Evolutionary conservation across 164 flowering plant species (phyloP).

Genomic region (Nymphaea thermarum): DNA sequence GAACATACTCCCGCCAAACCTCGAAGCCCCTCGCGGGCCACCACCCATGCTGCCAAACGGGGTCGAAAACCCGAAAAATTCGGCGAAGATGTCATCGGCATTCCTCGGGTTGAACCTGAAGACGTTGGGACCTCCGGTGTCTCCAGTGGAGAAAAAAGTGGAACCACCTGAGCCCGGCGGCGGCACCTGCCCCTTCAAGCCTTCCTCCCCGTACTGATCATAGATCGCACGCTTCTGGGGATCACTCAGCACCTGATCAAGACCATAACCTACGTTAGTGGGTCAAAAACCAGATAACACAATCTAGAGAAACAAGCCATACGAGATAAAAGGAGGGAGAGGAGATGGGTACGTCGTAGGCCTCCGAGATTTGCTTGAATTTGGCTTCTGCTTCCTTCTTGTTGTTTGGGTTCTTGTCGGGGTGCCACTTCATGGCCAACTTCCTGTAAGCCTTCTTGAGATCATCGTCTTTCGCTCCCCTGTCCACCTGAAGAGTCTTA

Average conservation of each 20-base stretch:
- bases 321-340: no score
- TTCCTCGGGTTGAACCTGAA: slow-evolving; percentile 46
- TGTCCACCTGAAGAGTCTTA: slow-evolving; percentile 43
- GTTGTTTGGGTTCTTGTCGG: slow-evolving; percentile 55
- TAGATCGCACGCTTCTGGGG: slow-evolving; percentile 46
- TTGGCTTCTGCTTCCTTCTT: slow-evolving; percentile 65
- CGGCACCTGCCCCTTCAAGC: slow-evolving; percentile 48
- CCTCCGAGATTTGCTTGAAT: slow-evolving; percentile 66
- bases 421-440: slow-evolving; percentile 76
- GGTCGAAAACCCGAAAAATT: slow-evolving; percentile 40
- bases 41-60: slow-evolving; percentile 43
- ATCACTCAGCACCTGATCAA: slow-evolving; percentile 46
- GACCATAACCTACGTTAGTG: neutral
- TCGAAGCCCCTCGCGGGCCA: slow-evolving; percentile 19
- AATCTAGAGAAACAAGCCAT: neutral
- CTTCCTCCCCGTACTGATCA: slow-evolving; percentile 61
- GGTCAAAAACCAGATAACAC: neutral
- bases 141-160: slow-evolving; percentile 26
- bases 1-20: slow-evolving; percentile 29
- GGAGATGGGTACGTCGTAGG: slow-evolving; percentile 36
- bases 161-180: slow-evolving; percentile 35
- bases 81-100: slow-evolving; percentile 49
- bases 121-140: slow-evolving; percentile 20
- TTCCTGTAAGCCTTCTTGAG: slow-evolving; percentile 62
- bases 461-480: slow-evolving; percentile 50